Percentiles rank a stretch among this genome's conserved stretches.
These are phyloP conservation scores for Parastagonospora avenae DNA, from an alignment of 2,329 filamentous ascomycete species.

Conservation along the genomic window DNA sequence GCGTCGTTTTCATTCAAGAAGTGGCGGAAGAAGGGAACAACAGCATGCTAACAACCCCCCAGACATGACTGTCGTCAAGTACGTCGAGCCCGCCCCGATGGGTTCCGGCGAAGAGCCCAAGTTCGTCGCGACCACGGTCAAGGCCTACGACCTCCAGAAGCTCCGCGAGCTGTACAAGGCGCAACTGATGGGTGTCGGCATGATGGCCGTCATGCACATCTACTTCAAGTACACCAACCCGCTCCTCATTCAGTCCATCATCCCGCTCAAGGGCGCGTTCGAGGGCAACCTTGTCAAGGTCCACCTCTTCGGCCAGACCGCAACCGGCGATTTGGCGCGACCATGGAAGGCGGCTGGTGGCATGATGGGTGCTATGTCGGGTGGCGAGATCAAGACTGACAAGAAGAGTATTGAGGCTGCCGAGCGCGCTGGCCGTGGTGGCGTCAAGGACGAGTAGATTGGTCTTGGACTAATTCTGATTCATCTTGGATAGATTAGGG, in stretches of 20 bases:
- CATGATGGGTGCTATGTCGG: slow-evolving; percentile 79
- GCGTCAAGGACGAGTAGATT: slow-evolving; percentile 59
- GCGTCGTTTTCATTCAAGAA: slow-evolving; percentile 41
- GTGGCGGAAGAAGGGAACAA: not conserved
- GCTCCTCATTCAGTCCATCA: slow-evolving; percentile 96
- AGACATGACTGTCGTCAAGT: slow-evolving; percentile 98
- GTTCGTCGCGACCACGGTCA: slow-evolving; percentile 93
- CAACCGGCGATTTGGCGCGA: slow-evolving; percentile 87
- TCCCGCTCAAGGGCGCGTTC: slow-evolving; percentile 93
- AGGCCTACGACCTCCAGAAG: slow-evolving; percentile 91
- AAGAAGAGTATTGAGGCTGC: slow-evolving; percentile 62
- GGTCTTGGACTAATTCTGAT: not conserved
- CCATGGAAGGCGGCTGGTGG: slow-evolving; percentile 89
- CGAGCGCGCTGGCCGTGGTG: slow-evolving; percentile 56
- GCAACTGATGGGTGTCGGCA: slow-evolving; percentile 93
- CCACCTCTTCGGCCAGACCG: slow-evolving; percentile 84
- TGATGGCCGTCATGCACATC: slow-evolving; percentile 98
- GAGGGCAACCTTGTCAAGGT: slow-evolving; percentile 98
- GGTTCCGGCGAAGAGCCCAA: slow-evolving; percentile 93
- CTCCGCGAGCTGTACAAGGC: slow-evolving; percentile 83
- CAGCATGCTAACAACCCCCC: slow-evolving; percentile 20
- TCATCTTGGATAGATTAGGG: not conserved
- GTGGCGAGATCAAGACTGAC: slow-evolving; percentile 81
- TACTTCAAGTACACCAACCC: slow-evolving; percentile 99
- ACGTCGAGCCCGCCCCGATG: slow-evolving; percentile 94